Base-by-base conservation (phyloP, 768 basidiomycete species). In the Pleurotus giganteus region DNA sequence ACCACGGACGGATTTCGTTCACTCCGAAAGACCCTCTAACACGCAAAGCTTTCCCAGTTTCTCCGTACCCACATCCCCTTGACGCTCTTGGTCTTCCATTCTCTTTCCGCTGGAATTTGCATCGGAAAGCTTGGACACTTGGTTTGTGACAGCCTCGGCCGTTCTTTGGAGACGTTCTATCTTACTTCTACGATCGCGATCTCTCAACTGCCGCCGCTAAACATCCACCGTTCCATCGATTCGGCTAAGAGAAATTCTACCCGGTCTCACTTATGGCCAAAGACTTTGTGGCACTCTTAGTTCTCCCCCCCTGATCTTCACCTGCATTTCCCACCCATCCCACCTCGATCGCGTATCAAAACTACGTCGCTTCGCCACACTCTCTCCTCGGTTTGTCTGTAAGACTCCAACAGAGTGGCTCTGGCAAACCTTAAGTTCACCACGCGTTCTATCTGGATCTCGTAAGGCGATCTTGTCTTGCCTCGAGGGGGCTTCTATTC, bases 91-190 rank as follows among this genome's bases (percentile, higher is more conserved):
- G 34, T 28, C 49, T 51, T 51, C 49, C 49, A 28, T 45, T 24
- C 44, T 45, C 11, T 45, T 26, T 19, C 24, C 44, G 19, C 24
- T 45, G 44, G 37, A 15, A 15, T 45, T 31, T 51, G 34, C 21
- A 32, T 37, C 34, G 21, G 13, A 37, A 51, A 23, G 12, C 23
- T 23, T 34, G n/a, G 31, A 36, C 23, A 26, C 13, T 26, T 12
- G 9, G 21, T 21, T 24, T 37, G 31, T 51, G 49, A 34, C 31
- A 51, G 26, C n/a, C 31, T 45, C 37, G 34, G 32, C 26, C 49
- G 9, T 51, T 51, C 49, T 51, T n/a, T 37, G 34, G 32, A 39
- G 49, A 51, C 49, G 36, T 51, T 51, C 49, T 51, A 51, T 51
- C 49, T 51, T 32, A 37, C 34, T 37, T 37, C 34, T 36, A 6